Conservation (phyloP, 2,329 filamentous ascomycete genomes). For the Colletotrichum cordylinicola region DNA sequence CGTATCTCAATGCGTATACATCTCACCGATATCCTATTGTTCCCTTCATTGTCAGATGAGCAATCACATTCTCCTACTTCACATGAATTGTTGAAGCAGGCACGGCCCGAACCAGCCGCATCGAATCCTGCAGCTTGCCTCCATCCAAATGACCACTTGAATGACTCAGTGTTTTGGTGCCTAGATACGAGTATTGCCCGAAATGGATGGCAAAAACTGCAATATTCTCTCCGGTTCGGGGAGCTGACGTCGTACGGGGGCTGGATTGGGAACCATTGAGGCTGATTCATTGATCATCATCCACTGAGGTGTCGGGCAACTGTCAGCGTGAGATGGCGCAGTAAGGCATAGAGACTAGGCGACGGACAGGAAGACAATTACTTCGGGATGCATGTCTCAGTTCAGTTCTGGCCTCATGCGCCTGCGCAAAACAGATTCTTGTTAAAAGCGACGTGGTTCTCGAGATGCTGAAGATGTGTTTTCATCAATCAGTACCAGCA, state of each 20-base stretch:
- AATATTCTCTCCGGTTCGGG: not conserved
- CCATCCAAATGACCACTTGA: not conserved
- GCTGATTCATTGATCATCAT: not conserved
- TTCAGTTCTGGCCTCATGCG: not conserved
- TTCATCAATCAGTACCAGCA: not conserved
- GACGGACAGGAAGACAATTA: not conserved
- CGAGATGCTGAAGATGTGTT: not conserved
- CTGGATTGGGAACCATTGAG: not conserved
- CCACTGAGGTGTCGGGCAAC: not conserved
- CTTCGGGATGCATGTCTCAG: not conserved
- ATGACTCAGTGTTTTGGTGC: not conserved
- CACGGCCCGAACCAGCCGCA: not conserved
- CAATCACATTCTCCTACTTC: not conserved
- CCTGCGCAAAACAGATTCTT: not conserved
- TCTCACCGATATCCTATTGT: not conserved
- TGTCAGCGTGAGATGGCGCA: not conserved
- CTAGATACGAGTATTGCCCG: not conserved
- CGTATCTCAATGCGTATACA: not conserved
- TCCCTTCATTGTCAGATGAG: not conserved
- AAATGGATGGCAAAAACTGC: not conserved
- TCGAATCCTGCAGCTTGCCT: not conserved
- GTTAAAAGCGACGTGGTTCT: not conserved
- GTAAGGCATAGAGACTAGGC: not conserved
- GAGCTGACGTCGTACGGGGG: not conserved
- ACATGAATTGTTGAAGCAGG: not conserved